Conservation (phyloP, 768 basidiomycete genomes). For the Boletus insuetus region DNA sequence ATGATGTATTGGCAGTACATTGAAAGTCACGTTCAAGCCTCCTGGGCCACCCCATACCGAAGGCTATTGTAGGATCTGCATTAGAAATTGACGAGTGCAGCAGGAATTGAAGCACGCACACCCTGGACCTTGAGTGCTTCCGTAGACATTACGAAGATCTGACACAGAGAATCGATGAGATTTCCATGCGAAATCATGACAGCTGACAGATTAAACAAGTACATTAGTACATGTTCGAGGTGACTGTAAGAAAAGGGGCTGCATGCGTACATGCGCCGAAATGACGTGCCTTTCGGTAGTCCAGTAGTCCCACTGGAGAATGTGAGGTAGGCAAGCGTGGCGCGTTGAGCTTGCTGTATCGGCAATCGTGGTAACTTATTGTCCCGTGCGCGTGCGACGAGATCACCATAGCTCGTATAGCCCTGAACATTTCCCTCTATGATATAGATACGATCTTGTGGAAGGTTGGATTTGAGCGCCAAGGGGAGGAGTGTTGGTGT, state of each 20-base stretch:
- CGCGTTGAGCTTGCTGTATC: constrained; percentile 42
- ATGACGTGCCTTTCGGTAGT: constrained; percentile 59
- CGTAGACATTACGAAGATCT: constrained; percentile 34
- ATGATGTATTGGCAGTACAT: constrained; percentile 68
- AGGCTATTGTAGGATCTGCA: constrained; percentile 28
- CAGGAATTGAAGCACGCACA: constrained; percentile 31
- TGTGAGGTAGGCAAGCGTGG: constrained; percentile 66
- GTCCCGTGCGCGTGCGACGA: constrained; percentile 40
- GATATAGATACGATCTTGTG: constrained; percentile 46
- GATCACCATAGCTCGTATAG: constrained; percentile 41
- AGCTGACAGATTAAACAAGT: constrained; percentile 34
- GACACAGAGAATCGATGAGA: constrained; percentile 43
- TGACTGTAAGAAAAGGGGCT: not conserved
- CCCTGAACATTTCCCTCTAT: constrained; percentile 43
- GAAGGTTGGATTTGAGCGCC: constrained; percentile 38
- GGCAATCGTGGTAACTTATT: constrained; percentile 40
- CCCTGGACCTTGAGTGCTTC: constrained; percentile 34
- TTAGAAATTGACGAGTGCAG: not conserved
- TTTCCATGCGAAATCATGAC: constrained; percentile 78
- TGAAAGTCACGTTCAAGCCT: constrained; percentile 48
- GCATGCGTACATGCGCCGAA: too few species aligned
- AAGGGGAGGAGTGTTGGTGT: constrained; percentile 42
- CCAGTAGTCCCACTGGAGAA: constrained; percentile 82
- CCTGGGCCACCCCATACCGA: constrained; percentile 40
- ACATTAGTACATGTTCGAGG: not conserved